Base-by-base conservation (phyloP, 2,329 filamentous ascomycete genomes). In the Parastagonospora avenae region DNA sequence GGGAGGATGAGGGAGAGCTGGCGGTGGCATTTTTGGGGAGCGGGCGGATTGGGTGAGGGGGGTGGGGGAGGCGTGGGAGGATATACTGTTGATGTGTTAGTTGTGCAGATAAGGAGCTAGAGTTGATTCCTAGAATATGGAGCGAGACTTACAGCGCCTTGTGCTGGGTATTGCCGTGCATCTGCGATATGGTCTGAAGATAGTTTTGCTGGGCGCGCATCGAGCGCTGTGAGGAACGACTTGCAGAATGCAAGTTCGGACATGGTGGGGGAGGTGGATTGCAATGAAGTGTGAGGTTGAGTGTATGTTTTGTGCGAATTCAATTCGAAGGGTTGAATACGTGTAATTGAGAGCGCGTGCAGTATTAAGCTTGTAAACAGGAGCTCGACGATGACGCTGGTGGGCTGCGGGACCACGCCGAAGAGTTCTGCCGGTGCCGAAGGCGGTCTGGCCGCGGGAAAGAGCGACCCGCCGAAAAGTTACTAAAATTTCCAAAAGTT, bases 181-280 rank as follows among this genome's bases (percentile, higher is more conserved):
- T 97, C 91, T 75, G 93, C 90, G 74, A 95, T 87, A 85, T 97
- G 89, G 74, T 97, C 91, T 59, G 90, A 80, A n/a, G 88, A 86
- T 57, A 97, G 84, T 79, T 92, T 95, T 64, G 86, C 75, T 7
- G 92, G 89, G 42, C 88, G 86, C 54, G 86, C 84, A 76, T 96
- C 91, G 56, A 97, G 84, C 16, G 85, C 83, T 45, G 86, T 80
- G 62, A 99, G 86, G 75, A 96, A 97, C 29, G 85, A 82, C 76
- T 89, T 91, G 63, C 91, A 89, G 74, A 97, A 97, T 43, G 85
- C 79, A 54, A 92, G 76, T 82, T 97, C 92, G n/a, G 72, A 67
- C 73, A 75, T 75, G 53, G 40, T 60, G 50, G 29, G 33, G 19
- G 35, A 27, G 3, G 27, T 38, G 12, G 12, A 29, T 28, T n/a